Conservation (phyloP, 2,329 filamentous ascomycete genomes). For the Hypoxylon sp. region DNA sequence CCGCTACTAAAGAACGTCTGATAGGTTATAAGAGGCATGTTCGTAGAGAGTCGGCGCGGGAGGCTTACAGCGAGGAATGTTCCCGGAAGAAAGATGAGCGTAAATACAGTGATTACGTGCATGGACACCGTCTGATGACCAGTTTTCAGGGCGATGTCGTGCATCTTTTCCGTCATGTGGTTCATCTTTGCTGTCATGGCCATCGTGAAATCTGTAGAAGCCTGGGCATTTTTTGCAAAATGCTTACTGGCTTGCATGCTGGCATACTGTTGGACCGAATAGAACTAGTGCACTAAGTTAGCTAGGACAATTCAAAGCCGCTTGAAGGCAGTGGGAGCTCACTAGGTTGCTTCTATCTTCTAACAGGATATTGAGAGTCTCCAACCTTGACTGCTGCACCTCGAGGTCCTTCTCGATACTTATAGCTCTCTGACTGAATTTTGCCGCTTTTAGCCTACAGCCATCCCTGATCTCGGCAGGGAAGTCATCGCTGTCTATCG, state of each 20-base stretch:
- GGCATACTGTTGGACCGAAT: conserved; percentile 10
- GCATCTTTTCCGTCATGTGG: conserved; percentile 27
- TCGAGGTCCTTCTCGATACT: conserved; percentile 23
- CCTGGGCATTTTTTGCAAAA: conserved; percentile 18
- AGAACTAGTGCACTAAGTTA: background rate
- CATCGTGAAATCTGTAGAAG: conserved; percentile 7
- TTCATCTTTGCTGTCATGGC: conserved; percentile 13
- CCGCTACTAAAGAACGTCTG: conserved; percentile 28
- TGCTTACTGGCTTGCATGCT: conserved; percentile 25
- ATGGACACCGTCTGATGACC: conserved; percentile 20
- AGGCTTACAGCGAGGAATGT: conserved; percentile 29
- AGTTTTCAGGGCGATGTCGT: conserved; percentile 18
- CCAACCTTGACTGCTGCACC: conserved; percentile 17
- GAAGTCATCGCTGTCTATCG: conserved; percentile 6
- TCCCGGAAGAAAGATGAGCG: conserved; percentile 19
- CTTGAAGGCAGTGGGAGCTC: background rate
- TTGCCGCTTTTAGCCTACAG: conserved; percentile 7
- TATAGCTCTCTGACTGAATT: conserved; percentile 11
- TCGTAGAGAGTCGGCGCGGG: conserved; percentile 3
- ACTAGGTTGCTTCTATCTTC: conserved; percentile 23
- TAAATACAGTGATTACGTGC: conserved; percentile 24
- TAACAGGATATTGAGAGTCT: conserved; percentile 11
- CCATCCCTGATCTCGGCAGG: conserved; percentile 9
- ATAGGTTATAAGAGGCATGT: conserved; percentile 8
- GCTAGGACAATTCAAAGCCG: background rate